These are phyloP conservation scores for Aspergillus costaricaensis DNA, from an alignment of 2,329 filamentous ascomycete genomes.

Conservation along the genomic window DNA sequence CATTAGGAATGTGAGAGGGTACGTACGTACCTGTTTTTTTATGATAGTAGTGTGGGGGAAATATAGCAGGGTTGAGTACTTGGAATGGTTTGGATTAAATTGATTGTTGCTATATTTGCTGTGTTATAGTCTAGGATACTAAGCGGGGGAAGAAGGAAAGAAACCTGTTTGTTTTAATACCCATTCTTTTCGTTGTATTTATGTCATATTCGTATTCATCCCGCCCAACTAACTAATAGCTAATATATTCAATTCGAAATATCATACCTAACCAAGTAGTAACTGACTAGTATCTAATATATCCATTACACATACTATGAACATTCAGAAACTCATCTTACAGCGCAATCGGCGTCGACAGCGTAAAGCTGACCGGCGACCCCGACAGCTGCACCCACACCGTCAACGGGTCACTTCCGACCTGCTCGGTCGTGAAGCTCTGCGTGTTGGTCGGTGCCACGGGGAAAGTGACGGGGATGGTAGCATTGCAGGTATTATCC, in stretches of 20 bases:
- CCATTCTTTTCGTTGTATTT: not conserved
- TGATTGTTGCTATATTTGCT: too few relatives aligned
- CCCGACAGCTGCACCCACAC: constrained; percentile 53
- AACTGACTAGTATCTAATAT: not conserved
- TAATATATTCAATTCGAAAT: too few relatives aligned
- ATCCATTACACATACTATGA: too few relatives aligned
- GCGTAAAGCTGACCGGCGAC: constrained; percentile 47
- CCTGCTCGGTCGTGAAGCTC: constrained; percentile 52
- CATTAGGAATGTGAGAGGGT: too few relatives aligned
- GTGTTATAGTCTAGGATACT: too few relatives aligned
- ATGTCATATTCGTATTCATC: not conserved
- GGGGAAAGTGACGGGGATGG: constrained; percentile 59
- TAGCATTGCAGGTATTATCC: constrained; percentile 53
- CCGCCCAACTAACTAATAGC: too few relatives aligned
- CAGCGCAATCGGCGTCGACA: constrained; percentile 41
- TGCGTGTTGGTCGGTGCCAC: constrained; percentile 46
- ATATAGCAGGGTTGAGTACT: too few relatives aligned
- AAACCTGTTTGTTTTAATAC: not conserved
- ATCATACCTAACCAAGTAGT: too few relatives aligned
- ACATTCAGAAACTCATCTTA: constrained; percentile 17
- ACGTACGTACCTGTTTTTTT: too few relatives aligned
- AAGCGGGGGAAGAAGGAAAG: too few relatives aligned
- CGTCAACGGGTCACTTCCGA: constrained; percentile 57
- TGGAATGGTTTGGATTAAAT: too few relatives aligned
- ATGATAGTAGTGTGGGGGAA: too few relatives aligned